A percentile compares a stretch with the other conserved stretches of the same genome.
Evolutionary conservation across 768 basidiomycete genomes (phyloP).

Genomic region (Serendipita sp.): DNA sequence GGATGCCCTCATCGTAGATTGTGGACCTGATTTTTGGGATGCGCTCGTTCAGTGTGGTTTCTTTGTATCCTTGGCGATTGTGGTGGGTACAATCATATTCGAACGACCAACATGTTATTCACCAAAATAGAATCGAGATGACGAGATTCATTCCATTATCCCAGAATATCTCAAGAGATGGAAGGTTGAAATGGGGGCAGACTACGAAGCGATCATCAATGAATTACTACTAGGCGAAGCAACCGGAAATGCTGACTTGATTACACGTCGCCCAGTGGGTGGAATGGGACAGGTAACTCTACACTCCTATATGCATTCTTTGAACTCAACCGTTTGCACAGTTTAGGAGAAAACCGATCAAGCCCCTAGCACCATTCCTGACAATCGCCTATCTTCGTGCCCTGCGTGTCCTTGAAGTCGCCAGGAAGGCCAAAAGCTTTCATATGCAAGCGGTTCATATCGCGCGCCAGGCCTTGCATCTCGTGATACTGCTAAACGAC

Average conservation of each 20-base stretch:
- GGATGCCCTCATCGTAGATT: not conserved
- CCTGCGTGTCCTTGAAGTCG: not conserved
- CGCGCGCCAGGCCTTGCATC: not conserved
- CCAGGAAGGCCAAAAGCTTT: not conserved
- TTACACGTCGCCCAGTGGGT: not conserved
- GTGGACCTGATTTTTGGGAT: not conserved
- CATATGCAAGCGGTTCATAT: not conserved
- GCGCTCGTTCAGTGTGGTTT: not conserved
- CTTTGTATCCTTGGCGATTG: not conserved
- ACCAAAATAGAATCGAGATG: not conserved
- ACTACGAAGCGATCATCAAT: not conserved
- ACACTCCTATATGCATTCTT: not conserved
- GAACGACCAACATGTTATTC: not conserved
- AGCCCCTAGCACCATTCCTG: not conserved
- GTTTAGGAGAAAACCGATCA: not conserved
- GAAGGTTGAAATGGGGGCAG: not conserved
- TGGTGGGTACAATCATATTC: not conserved
- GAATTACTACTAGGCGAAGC: not conserved
- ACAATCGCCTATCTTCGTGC: not conserved
- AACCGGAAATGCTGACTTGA: not conserved
- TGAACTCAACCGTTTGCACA: not conserved
- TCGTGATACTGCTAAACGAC: not conserved
- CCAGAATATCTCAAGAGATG: not conserved
- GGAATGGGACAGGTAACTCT: not conserved
- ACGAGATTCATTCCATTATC: not conserved